Evolutionary conservation across 345 rosid genomes (phyloP).

Genomic region (Populus tremula): DNA sequence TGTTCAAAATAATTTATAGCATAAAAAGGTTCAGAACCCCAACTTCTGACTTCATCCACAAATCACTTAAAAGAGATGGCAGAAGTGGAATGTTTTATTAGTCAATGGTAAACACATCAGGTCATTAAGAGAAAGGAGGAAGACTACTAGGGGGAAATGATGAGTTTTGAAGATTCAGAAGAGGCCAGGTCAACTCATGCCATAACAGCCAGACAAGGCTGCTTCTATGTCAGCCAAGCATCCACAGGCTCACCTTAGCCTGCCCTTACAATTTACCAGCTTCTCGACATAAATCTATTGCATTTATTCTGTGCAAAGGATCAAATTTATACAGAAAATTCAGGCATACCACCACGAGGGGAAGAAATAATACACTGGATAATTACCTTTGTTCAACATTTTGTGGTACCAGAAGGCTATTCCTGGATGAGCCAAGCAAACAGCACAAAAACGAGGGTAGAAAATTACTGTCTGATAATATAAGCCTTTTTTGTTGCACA

Average conservation of each 20-base stretch:
- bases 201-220: not conserved
- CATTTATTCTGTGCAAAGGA: too few species aligned
- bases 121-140: not conserved
- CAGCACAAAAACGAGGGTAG: conserved; percentile 74
- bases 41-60: not conserved
- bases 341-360: not conserved
- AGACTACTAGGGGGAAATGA: not conserved
- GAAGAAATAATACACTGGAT: not conserved
- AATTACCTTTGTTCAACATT: conserved; percentile 65
- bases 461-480: conserved; percentile 69
- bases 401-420: conserved; percentile 60
- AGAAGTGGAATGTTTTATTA: not conserved
- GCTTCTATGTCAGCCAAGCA: too few species aligned
- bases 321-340: not conserved
- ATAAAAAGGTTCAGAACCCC: not conserved
- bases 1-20: not conserved
- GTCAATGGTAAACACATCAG: not conserved
- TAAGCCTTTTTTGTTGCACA: conserved; percentile 70
- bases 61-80: not conserved
- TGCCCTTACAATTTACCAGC: not conserved
- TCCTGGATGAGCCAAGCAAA: conserved; percentile 54
- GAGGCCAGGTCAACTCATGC: not conserved
- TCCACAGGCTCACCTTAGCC: too few species aligned
- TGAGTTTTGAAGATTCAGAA: not conserved
- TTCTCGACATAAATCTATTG: too few species aligned